These are phyloP conservation scores for Saccharomycopsis microspora DNA, from an alignment of 805 yeast species.

Conservation along the genomic window DNA sequence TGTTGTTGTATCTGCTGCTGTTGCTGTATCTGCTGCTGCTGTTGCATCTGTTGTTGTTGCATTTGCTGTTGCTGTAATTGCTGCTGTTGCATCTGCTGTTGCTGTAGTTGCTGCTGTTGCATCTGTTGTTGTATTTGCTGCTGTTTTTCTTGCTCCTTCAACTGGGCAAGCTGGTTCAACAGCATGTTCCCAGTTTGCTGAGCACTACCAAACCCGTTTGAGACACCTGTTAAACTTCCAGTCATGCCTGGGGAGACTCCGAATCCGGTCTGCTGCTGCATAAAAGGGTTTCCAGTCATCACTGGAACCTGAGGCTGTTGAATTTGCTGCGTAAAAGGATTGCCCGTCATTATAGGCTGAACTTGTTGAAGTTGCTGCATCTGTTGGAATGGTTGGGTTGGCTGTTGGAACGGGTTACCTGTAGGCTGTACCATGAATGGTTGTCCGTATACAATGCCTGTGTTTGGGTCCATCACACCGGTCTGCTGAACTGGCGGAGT, in stretches of 20 bases:
- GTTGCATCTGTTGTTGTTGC: neutral
- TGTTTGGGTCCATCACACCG: constrained; percentile 7
- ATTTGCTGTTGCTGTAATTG: constrained; percentile 2
- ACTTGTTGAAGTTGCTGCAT: neutral
- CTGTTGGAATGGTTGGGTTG: too few relatives aligned
- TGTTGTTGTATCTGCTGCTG: constrained; percentile 6
- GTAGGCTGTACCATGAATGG: constrained; percentile 3
- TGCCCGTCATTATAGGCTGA: constrained; percentile 12
- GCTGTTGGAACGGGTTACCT: constrained; percentile 5
- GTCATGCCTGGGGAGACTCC: neutral
- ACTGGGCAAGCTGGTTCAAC: constrained; percentile 7
- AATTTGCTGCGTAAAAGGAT: constrained; percentile 7
- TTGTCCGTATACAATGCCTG: constrained; percentile 10
- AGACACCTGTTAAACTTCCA: too few relatives aligned
- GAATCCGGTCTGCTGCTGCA: constrained; percentile 3
- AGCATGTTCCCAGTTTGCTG: constrained; percentile 2
- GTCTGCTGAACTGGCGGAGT: constrained; percentile 3
- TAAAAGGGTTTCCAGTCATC: neutral
- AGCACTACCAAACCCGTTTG: neutral
- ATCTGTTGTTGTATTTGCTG: constrained; percentile 7
- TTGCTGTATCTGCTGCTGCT: constrained; percentile 5
- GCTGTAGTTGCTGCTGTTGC: constrained; percentile 7
- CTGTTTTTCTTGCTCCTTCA: constrained; percentile 7
- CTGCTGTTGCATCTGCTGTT: constrained; percentile 5
- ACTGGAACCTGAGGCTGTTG: neutral